These are phyloP conservation scores for Cyclotella distinguenda DNA, from an alignment of 108 stramenopile genomes.

Conservation along the genomic window DNA sequence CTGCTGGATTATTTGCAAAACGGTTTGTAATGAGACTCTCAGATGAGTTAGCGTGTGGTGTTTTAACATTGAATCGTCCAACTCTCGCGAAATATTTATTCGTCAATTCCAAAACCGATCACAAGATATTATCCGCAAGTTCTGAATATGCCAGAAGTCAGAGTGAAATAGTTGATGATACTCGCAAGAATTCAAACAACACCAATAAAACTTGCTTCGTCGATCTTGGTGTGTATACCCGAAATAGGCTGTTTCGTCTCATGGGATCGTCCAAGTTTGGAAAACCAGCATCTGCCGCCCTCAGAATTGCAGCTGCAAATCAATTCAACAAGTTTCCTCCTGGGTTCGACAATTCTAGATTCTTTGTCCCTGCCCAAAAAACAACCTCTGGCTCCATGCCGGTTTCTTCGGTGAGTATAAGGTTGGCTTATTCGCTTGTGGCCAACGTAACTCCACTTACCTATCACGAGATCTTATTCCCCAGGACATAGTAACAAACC, in stretches of 20 bases:
- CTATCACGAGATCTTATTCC: too few species aligned
- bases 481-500: not conserved
- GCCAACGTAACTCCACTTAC: too few species aligned
- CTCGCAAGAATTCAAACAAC: not conserved
- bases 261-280: slow-evolving; percentile 85
- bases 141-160: too few species aligned
- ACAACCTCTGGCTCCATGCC: too few species aligned
- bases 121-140: too few species aligned
- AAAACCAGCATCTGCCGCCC: slow-evolving; percentile 61
- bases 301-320: slow-evolving; percentile 60
- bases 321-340: slow-evolving; percentile 56
- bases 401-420: not conserved
- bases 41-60: slow-evolving; percentile 63
- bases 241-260: slow-evolving; percentile 93
- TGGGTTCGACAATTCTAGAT: slow-evolving; percentile 53
- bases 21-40: slow-evolving; percentile 61
- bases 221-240: slow-evolving; percentile 89
- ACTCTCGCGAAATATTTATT: slow-evolving; percentile 63
- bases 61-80: slow-evolving; percentile 26
- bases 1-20: slow-evolving; percentile 76
- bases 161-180: too few species aligned
- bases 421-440: too few species aligned
- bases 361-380: slow-evolving; percentile 43
- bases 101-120: slow-evolving; percentile 50
- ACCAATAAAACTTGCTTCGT: slow-evolving; percentile 67